Conservation (phyloP, 257 asterid genomes). For the Nicotiana benthamiana region DNA sequence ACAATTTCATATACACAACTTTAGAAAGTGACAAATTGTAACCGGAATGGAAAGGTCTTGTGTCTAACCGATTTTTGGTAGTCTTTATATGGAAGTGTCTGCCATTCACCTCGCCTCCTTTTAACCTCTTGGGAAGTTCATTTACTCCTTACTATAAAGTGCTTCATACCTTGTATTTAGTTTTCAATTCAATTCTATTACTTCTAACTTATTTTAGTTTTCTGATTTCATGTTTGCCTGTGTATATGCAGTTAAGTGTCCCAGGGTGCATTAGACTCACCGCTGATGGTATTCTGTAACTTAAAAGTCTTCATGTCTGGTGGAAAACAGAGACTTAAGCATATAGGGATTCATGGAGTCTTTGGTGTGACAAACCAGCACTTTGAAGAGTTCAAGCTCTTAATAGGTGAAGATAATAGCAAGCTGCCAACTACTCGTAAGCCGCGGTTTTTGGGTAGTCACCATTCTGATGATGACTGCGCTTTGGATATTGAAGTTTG, state of each 20-base stretch:
- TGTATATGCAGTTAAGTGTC: conserved; percentile 54
- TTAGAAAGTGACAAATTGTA: not conserved
- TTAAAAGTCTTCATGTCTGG: conserved; percentile 45
- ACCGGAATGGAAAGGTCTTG: not conserved
- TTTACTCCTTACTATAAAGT: not conserved
- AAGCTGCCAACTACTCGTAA: conserved; percentile 19
- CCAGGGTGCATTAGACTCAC: conserved; percentile 45
- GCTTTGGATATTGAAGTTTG: conserved; percentile 58
- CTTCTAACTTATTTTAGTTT: not conserved
- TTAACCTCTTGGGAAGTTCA: not conserved
- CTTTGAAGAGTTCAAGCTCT: conserved; percentile 47
- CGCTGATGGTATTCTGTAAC: conserved; percentile 34
- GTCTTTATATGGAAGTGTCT: not conserved
- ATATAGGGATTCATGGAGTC: conserved; percentile 46
- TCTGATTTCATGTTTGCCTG: not conserved
- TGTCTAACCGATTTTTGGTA: not conserved
- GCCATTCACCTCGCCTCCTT: not conserved
- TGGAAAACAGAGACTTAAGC: conserved; percentile 46
- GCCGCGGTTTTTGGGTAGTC: conserved; percentile 35
- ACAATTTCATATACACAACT: not conserved
- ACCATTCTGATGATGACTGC: conserved; percentile 55
- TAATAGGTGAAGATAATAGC: conserved; percentile 37
- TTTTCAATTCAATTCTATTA: not conserved
- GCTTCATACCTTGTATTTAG: not conserved
- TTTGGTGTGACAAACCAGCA: conserved; percentile 37